Base-by-base conservation (phyloP, 768 basidiomycete species). In the Naganishia randhawae region DNA sequence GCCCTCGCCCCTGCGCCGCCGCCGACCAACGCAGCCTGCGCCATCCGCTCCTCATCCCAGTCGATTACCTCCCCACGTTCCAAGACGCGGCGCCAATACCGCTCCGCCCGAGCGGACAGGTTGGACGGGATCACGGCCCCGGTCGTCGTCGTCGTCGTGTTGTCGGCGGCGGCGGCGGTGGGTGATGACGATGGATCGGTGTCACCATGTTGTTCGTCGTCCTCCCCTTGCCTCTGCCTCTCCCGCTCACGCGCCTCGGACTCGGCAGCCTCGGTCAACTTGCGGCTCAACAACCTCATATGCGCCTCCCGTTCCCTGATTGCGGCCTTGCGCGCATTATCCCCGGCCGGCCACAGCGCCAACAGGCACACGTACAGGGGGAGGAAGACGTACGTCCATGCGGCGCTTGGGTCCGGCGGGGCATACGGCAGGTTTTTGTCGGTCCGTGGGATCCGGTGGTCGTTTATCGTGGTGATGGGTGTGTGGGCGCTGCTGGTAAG, bases 31-130 rank as follows among this genome's bases (percentile, higher is more conserved):
- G n/a, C n/a, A n/a, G n/a, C 55, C 50, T 68, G 67, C 17, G 67
- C 67, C 33, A 35, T 57, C 14, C 55, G 27, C 35, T 68, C 67
- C 27, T 68, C 67, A 11, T 68, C 57, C 67, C 67, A 68, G n/a
- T 68, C 67, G 25, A 68, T 57, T 3, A 42, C 37, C 31, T 68
- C 57, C 13, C 67, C 67, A 16, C 53, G 27, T 3, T 27, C 37
- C 0, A 68, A 31, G 16, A 68, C 57, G 10, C 67, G 67, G 8
- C 13, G 27, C 45, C 57, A 68, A 37, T 68, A 68, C 35, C 45
- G 29, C 32, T 52, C 39, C 8, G 67, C 39, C 6, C 1, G 1
- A 14, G 42, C 0, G 41, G 42, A 31, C 10, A 68, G 57, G 37
- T 57, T 57, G 19, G 39, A 39, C 19, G 67, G 67, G 17, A 68